A percentile compares a stretch with the other conserved stretches of the same genome.
These are phyloP conservation scores for Penicillium brevicompactum DNA, from an alignment of 2,329 filamentous ascomycete genomes.

Conservation along the genomic window DNA sequence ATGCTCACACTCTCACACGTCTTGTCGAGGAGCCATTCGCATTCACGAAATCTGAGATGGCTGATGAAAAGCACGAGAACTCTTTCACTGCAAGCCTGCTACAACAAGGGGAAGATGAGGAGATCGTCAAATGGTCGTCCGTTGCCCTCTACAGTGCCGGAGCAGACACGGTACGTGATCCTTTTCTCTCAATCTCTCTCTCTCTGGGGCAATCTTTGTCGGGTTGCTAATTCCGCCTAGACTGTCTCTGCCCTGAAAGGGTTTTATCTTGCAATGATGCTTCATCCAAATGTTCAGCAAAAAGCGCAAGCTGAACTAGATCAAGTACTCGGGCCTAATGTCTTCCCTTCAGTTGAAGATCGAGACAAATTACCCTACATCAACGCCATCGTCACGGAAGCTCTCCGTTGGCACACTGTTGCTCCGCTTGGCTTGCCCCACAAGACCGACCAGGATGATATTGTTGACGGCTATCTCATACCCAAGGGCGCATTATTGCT, in stretches of 20 bases:
- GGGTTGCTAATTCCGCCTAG: background rate
- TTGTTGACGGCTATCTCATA: conserved; percentile 1
- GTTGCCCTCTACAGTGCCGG: conserved; percentile 2
- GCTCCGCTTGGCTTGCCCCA: background rate
- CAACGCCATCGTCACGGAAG: conserved; percentile 4
- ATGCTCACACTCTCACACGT: background rate
- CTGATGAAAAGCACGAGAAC: background rate
- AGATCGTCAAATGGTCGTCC: background rate
- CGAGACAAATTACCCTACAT: conserved; percentile 14
- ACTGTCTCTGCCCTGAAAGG: background rate
- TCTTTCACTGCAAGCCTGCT: conserved; percentile 1
- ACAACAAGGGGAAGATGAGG: background rate
- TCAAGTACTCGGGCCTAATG: conserved; percentile 8
- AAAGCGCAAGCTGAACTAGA: conserved; percentile 23
- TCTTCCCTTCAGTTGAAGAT: conserved; percentile 15
- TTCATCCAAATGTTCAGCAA: conserved; percentile 17
- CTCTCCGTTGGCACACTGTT: conserved; percentile 4
- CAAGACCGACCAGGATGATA: conserved; percentile 5
- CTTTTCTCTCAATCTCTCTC: background rate
- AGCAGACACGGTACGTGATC: conserved; percentile 3
- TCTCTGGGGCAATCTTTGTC: background rate
- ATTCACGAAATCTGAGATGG: conserved; percentile 7
- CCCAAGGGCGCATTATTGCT: conserved; percentile 2
- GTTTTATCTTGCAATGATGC: conserved; percentile 22
- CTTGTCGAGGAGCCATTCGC: background rate